Conservation (phyloP, 441 rosid species). For the Breynia disticha region DNA sequence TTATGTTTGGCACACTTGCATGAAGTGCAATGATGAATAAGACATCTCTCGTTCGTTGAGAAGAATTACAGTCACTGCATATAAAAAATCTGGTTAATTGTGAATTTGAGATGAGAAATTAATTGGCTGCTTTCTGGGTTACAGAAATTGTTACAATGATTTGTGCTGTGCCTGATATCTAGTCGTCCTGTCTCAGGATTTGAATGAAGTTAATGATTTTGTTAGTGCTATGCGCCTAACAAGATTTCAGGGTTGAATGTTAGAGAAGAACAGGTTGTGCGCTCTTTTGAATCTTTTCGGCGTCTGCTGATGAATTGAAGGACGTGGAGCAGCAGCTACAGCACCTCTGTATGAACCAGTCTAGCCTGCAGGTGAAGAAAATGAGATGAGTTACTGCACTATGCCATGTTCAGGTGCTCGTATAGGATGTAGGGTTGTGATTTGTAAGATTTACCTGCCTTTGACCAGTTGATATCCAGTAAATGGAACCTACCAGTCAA, state of each 20-base stretch:
- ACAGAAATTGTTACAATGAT: no score
- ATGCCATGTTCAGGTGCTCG: background rate
- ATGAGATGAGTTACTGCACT: background rate
- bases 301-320: background rate
- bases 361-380: slow-evolving; percentile 35
- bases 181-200: background rate
- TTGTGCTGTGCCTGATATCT: no score
- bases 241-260: no score
- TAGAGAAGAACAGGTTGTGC: background rate
- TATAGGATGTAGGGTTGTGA: background rate
- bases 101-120: no score
- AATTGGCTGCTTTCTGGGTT: no score
- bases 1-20: no score
- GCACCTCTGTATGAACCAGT: slow-evolving; percentile 44
- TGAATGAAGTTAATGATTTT: background rate
- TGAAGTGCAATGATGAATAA: no score
- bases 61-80: no score
- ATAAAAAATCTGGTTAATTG: no score
- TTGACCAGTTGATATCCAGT: slow-evolving; percentile 17
- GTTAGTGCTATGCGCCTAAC: slow-evolving; percentile 3
- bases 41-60: no score
- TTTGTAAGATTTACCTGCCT: background rate
- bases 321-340: slow-evolving; percentile 29
- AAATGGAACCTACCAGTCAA: slow-evolving; percentile 14
- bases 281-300: background rate